A percentile compares a stretch with the other conserved stretches of the same genome.
phyloP scores from a whole-genome alignment of 495 filamentous ascomycete species.

The Astrothelium subdiscretum region DNA sequence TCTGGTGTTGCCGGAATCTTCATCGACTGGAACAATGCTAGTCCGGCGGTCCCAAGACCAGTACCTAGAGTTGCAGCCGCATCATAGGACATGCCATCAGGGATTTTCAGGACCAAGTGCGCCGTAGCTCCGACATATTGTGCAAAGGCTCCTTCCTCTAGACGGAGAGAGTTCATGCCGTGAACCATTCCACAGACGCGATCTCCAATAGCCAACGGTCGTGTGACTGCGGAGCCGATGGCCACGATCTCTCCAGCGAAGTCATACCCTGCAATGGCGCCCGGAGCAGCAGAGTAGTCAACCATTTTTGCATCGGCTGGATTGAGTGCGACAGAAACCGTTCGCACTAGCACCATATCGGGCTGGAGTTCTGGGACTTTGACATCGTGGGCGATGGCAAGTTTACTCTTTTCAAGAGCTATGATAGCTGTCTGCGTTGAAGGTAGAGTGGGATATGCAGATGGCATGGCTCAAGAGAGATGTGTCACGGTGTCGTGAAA shows the following conservation, averaged over 20 bases:
- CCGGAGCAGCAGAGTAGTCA: background rate
- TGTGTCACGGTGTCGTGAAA: background rate
- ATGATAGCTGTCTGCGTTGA: background rate
- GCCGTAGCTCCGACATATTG: slow-evolving; percentile 38
- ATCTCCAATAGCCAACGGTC: slow-evolving; percentile 36
- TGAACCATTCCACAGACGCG: slow-evolving; percentile 37
- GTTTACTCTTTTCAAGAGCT: background rate
- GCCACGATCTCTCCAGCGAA: slow-evolving; percentile 40
- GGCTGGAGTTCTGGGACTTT: slow-evolving; percentile 16
- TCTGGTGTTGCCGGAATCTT: slow-evolving; percentile 21
- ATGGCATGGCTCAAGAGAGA: background rate
- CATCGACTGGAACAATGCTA: slow-evolving; percentile 30
- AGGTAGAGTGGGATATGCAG: background rate
- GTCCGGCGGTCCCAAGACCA: slow-evolving; percentile 35
- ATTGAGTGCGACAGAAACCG: slow-evolving; percentile 40
- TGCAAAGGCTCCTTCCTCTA: slow-evolving; percentile 42
- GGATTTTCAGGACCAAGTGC: slow-evolving; percentile 39
- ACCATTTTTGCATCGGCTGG: slow-evolving; percentile 46
- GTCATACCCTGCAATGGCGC: slow-evolving; percentile 28
- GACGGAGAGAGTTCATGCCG: slow-evolving; percentile 36
- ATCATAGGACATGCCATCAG: slow-evolving; percentile 39
- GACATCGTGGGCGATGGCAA: slow-evolving; percentile 12
- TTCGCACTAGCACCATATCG: slow-evolving; percentile 41
- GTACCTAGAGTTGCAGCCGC: slow-evolving; percentile 42
- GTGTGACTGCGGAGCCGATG: slow-evolving; percentile 35